Evolutionary conservation across 1,139 yeast species (phyloP), one percentile per base, ranked within the genome.

Genomic region (Zygoascus sp.): DNA sequence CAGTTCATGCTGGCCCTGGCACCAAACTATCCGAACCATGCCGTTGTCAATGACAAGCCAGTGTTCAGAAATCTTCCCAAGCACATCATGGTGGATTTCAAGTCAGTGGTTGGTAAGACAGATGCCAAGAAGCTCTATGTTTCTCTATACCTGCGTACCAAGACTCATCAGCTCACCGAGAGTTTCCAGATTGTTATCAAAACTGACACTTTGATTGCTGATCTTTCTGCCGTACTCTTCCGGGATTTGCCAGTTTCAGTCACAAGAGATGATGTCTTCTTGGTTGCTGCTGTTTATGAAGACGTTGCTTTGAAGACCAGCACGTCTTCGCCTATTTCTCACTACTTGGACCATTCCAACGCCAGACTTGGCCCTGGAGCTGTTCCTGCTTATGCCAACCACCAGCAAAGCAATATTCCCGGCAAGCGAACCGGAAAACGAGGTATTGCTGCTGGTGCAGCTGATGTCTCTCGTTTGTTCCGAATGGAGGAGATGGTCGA

Each of bases 371-470:
- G 43, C 19, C 39, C 39, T 21, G 44, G 35, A 20, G 21, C 25
- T n/a, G 40, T 21, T 9, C 5, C 20, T 8, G 17, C 21, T 5
- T 3, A 23, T 11, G n/a, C 15, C 5, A 11, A 11, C 8, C 19
- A 30, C 17, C 22, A 34, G 19, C 19, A 40, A 2, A 17, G 49
- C 36, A 49, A 45, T 15, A 49, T 46, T 35, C 48, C 59, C 17
- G 52, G 51, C 37, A 53, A 51, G 25, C 42, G 40, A 20, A 6
- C 73, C 48, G 77, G 83, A 40, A 80, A 86, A 59, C 81, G 83
- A 60, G 96, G 96, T 50, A 79, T 88, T 15, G 95, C 94, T 37
- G 90, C 90, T 3, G 96, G 96, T 64, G 94, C 84, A 15, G 79
- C 90, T 38, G 95, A 88, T 66, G 81, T 88, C 47, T 80, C 95